Percentiles rank a stretch among this genome's conserved stretches.
Evolutionary conservation across 2,329 filamentous ascomycete genomes (phyloP).

Genomic region (Fusarium beomiforme): DNA sequence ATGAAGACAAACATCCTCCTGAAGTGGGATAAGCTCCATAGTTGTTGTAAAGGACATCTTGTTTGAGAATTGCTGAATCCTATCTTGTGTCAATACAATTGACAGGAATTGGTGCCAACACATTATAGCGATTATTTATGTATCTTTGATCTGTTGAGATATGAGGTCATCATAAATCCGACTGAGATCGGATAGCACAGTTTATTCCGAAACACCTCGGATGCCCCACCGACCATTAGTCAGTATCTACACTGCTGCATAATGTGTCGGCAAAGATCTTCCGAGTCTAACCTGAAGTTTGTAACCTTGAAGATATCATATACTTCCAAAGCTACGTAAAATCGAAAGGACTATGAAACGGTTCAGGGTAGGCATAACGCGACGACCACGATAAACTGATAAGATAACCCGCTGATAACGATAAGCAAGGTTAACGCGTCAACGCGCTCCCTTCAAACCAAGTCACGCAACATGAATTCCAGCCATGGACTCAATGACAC

Average conservation of each 20-base stretch:
- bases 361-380: background rate
- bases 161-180: background rate
- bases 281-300: accelerated
- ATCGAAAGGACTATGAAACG: background rate
- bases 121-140: too few relatives aligned
- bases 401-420: background rate
- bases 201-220: too few relatives aligned
- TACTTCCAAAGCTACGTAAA: background rate
- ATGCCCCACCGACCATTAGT: too few relatives aligned
- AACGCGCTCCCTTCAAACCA: background rate
- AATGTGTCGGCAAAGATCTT: accelerated
- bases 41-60: background rate
- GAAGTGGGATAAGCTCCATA: background rate
- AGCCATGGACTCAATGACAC: background rate
- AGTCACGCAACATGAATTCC: background rate
- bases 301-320: background rate
- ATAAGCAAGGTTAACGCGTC: background rate
- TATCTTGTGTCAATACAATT: too few relatives aligned
- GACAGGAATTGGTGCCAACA: too few relatives aligned
- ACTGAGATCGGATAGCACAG: accelerated
- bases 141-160: too few relatives aligned
- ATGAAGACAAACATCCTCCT: accelerated
- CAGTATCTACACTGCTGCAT: accelerated
- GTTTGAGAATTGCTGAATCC: accelerated
- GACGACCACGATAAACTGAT: accelerated